These are phyloP conservation scores for Spergularia azorica DNA, from an alignment of 179 eudicot species.

Conservation along the genomic window DNA sequence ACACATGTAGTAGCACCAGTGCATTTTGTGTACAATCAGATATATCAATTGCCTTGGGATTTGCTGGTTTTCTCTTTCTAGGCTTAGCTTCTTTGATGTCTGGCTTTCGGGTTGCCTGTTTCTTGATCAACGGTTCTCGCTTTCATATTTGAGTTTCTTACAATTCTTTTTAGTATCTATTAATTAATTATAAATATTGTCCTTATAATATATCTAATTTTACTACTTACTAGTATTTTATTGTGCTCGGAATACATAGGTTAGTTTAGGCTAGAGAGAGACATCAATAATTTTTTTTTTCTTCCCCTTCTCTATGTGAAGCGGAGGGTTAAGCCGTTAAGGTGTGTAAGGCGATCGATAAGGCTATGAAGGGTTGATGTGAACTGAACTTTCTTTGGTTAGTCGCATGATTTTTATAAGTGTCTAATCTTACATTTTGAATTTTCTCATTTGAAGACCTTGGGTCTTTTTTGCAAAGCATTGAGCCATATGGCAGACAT, in stretches of 20 bases:
- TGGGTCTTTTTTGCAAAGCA: too few species aligned
- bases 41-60: constrained; percentile 74
- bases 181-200: constrained; percentile 7
- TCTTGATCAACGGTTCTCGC: constrained; percentile 73
- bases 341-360: too few species aligned
- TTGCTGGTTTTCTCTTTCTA: constrained; percentile 65
- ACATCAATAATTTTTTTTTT: too few species aligned
- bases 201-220: not conserved
- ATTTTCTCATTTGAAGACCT: too few species aligned
- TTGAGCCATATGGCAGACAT: too few species aligned
- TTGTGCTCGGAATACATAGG: not conserved
- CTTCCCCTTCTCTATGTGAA: too few species aligned
- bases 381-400: too few species aligned
- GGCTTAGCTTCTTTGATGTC: constrained; percentile 69
- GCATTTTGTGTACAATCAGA: constrained; percentile 75
- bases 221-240: not conserved
- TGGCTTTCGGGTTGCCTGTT: constrained; percentile 75
- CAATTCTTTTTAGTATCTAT: constrained; percentile 3
- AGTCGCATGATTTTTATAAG: too few species aligned
- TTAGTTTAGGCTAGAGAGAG: too few species aligned
- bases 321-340: too few species aligned
- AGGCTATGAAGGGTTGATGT: too few species aligned
- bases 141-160: constrained; percentile 43
- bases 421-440: too few species aligned
- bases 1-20: constrained; percentile 47